phyloP scores from a whole-genome alignment of 345 rosid species.

The Rhodamnia argentea region DNA sequence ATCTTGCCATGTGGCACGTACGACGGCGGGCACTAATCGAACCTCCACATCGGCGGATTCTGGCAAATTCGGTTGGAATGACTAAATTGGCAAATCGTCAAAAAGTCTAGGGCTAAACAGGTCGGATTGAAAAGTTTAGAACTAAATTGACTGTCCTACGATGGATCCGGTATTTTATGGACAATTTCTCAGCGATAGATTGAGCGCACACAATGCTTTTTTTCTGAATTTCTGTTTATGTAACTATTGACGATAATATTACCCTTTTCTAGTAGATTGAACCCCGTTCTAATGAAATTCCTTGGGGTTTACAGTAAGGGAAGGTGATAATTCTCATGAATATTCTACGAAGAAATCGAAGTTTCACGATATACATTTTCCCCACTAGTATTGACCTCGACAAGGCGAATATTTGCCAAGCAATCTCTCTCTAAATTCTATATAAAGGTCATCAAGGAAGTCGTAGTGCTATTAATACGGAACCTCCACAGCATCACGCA shows the following conservation, averaged over 20 bases:
- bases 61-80: rapidly evolving
- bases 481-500: not conserved
- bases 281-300: not conserved
- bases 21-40: no score
- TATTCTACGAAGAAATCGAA: no score
- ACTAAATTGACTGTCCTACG: no score
- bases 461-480: not conserved
- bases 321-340: not conserved
- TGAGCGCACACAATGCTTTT: no score
- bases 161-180: no score
- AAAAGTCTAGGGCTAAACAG: no score
- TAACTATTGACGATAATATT: not conserved
- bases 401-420: not conserved
- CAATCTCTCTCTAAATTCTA: not conserved
- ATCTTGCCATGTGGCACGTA: no score
- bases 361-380: not conserved
- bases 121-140: no score
- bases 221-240: not conserved
- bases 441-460: not conserved
- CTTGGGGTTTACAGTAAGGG: not conserved
- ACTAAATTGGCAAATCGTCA: no score
- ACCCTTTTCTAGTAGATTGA: not conserved
- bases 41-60: no score
- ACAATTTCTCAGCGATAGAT: not conserved
- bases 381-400: not conserved